Evolutionary conservation across 2,329 filamentous ascomycete genomes (phyloP).

Genomic region (Microdochium nivale): DNA sequence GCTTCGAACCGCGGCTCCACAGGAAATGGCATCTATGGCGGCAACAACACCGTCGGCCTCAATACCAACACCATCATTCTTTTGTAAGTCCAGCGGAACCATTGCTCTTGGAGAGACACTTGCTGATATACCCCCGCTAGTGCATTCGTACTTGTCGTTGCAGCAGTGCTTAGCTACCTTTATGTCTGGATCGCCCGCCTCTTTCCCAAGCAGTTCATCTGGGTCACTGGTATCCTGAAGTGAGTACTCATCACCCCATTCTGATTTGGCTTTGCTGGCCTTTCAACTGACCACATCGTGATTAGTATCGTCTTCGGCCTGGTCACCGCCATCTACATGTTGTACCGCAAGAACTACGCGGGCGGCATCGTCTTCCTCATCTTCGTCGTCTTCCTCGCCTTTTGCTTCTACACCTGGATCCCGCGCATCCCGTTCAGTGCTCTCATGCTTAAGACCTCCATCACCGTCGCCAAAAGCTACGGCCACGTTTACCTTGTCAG

Average conservation of each 20-base stretch:
- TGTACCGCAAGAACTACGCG: constrained; percentile 66
- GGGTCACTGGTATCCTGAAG: constrained; percentile 84
- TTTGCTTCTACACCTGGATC: constrained; percentile 87
- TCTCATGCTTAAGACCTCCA: constrained; percentile 77
- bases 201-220: constrained; percentile 87
- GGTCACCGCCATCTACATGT: constrained; percentile 82
- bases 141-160: constrained; percentile 64
- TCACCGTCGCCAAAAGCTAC: constrained; percentile 75
- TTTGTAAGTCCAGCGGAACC: constrained; percentile 39
- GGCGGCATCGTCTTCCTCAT: constrained; percentile 83
- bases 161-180: constrained; percentile 63
- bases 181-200: constrained; percentile 70
- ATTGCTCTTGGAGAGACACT: neutral
- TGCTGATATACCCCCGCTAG: neutral
- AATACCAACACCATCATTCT: constrained; percentile 80
- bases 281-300: neutral
- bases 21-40: constrained; percentile 66
- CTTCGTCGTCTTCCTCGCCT: constrained; percentile 69
- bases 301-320: constrained; percentile 61
- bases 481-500: constrained; percentile 85
- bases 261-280: neutral
- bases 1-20: constrained; percentile 48
- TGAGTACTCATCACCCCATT: neutral
- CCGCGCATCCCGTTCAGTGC: constrained; percentile 84
- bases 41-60: constrained; percentile 55